Evolutionary conservation across 495 filamentous ascomycete species (phyloP), one percentile per base, ranked within the genome.

Genomic region (Podospora sp.): DNA sequence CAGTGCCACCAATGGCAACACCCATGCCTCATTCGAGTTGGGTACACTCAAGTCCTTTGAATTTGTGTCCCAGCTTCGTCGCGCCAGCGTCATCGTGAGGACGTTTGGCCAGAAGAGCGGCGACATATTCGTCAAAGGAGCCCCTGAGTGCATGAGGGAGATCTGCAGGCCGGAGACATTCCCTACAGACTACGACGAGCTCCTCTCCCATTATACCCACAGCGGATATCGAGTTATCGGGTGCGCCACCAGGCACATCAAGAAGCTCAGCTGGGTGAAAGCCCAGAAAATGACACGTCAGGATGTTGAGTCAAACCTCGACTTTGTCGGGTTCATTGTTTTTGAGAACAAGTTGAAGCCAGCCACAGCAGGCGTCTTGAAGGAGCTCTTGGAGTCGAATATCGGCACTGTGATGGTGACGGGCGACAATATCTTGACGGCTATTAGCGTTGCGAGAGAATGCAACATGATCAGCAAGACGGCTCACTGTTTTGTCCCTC

Each of bases 271-370:
- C 69, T 97, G 93, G 95, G 88, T 94, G 65, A 96, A 93, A 75
- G 90, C 92, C 14, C 93, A 97, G 73, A 97, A 95, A 79, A 92
- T 98, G 88, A 91, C 88, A 63, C 90, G 96, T 14, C 77, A 85
- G 14, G 90, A 97, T 51, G 93, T 91, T 20, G 96, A 99, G 75
- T 88, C 85, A 1, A 82, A 88, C 65, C 84, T 99, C 4, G 86
- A 91, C 20, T 97, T 99, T 69, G 80, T 94, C 52, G 96, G 95
- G 20, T 98, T 99, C 76, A 98, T 98, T 71, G 89, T 99, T 35
- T 99, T 99, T 74, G 94, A 99, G 77, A 99, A 99, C 73, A 99
- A 98, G 79, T 77, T 99, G 68, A 99, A 99, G 77, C 87, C 90
- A 21, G 90, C 84, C 36, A 97, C 93, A 6, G 80, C 90, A 3